phyloP scores from a whole-genome alignment of 208 protist genomes.

The Leishmania gerbilli region DNA sequence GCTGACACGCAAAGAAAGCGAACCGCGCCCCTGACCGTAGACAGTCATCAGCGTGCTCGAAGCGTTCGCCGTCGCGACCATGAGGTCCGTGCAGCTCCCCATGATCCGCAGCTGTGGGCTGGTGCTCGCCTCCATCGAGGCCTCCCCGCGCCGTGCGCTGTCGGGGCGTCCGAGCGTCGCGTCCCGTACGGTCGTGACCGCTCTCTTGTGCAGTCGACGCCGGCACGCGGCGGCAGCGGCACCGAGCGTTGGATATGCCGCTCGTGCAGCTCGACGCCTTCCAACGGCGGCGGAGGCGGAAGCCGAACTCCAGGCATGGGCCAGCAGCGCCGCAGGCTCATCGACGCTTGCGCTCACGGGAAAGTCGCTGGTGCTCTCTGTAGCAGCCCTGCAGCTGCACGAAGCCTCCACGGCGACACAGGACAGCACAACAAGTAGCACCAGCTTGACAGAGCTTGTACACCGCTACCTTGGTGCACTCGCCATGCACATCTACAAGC shows the following conservation, averaged over 20 bases:
- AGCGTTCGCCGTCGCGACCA: not conserved
- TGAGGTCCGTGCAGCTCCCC: constrained; percentile 1
- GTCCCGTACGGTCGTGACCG: not conserved
- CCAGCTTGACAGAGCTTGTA: not conserved
- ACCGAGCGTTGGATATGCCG: not conserved
- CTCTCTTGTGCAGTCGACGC: not conserved
- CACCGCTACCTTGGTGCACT: constrained; percentile 20
- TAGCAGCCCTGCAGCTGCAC: constrained; percentile 21
- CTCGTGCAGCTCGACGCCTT: not conserved
- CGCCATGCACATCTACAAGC: constrained; percentile 15
- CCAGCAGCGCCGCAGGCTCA: not conserved
- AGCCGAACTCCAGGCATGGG: constrained; percentile 24
- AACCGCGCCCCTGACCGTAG: not conserved
- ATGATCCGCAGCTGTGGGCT: not conserved
- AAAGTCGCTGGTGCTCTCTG: constrained; percentile 29
- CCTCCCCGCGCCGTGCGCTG: not conserved
- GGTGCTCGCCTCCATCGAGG: not conserved
- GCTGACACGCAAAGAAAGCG: not conserved
- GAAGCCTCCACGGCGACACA: constrained; percentile 1
- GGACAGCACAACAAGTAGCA: not conserved
- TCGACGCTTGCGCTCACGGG: constrained; percentile 5
- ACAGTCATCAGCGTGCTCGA: not conserved
- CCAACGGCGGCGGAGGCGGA: constrained; percentile 15
- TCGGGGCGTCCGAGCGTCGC: not conserved
- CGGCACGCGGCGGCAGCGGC: not conserved